Base-by-base conservation (phyloP, 73 alveolate genomes). In the Paramecium tetraurelia region DNA sequence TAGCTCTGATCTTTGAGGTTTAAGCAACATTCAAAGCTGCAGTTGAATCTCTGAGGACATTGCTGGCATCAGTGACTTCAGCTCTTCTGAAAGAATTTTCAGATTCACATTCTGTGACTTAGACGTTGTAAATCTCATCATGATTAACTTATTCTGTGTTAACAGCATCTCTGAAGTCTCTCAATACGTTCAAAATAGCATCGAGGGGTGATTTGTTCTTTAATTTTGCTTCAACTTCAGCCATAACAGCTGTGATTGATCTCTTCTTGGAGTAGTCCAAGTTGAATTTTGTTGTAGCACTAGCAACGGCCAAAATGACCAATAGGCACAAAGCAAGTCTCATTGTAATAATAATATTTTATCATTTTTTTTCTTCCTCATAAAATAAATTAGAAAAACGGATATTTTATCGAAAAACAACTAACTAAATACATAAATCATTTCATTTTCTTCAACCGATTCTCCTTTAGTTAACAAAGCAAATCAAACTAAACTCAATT, bases 31-130 rank as follows among this genome's bases (percentile, higher is more conserved):
- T 44, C 16, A 80, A 41, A 4, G 36, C 36, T 24, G 90, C 90
- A 11, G 76, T 44, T 40, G 90, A 80, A 35, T 80, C 90, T 80
- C 90, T 80, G 53, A 80, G 48, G 75, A 80, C 90, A 35, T 80
- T 80, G 90, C 76, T 44, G 44, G 90, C 90, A 35, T 80, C 90
- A 18, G 90, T 80, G 90, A 80, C 90, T 80, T 80, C 46, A 38
- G 22, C 57, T 29, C 35, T 31, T 80, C 90, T 80, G 90, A 80
- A 80, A 20, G 46, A 58, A 41, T 80, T 31, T 46, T 80, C 90
- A 44, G 77, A 44, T 43, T 33, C 90, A 35, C 90, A 80, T 46
- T 80, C 90, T 22, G 90, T 11, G 3, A 31, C 46, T 80, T 80
- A 80, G 76, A 80, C 22, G 14, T 80, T 80, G 76, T 80, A 80